These are phyloP conservation scores for Neophaeococcomyces aloes DNA, from an alignment of 2,329 filamentous ascomycete species.

Conservation along the genomic window DNA sequence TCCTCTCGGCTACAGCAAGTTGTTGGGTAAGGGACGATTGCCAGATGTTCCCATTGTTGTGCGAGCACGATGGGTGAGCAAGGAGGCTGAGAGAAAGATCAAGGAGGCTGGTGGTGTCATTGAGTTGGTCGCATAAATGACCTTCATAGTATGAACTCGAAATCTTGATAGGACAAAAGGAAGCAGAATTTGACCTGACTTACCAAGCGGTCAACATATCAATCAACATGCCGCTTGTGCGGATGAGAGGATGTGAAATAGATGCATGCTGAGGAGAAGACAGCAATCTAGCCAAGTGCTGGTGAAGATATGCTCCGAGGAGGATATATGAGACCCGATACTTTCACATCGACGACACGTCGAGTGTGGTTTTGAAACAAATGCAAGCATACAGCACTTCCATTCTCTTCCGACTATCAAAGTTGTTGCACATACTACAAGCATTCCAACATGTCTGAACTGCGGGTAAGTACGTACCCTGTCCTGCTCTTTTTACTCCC, in stretches of 20 bases:
- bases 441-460: too few species aligned
- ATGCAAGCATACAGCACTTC: not conserved
- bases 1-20: constrained; percentile 93
- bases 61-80: constrained; percentile 87
- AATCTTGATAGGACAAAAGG: too few species aligned
- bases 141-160: too few species aligned
- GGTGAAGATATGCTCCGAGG: not conserved
- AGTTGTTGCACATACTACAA: too few species aligned
- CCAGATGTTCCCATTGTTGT: constrained; percentile 90
- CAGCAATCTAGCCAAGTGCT: not conserved
- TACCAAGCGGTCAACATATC: too few species aligned
- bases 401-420: not conserved
- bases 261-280: too few species aligned
- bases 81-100: constrained; percentile 97
- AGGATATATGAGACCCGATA: not conserved
- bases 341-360: not conserved
- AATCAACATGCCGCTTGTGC: too few species aligned
- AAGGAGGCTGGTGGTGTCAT: constrained; percentile 92
- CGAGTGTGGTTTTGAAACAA: not conserved
- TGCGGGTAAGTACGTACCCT: too few species aligned
- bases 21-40: constrained; percentile 95
- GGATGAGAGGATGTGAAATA: too few species aligned
- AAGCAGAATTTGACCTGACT: too few species aligned
- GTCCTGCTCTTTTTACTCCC: too few species aligned
- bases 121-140: constrained; percentile 78